Evolutionary conservation across 1,284 basidiomycete species (phyloP).

Genomic region (Microbotryum scabiosae): DNA sequence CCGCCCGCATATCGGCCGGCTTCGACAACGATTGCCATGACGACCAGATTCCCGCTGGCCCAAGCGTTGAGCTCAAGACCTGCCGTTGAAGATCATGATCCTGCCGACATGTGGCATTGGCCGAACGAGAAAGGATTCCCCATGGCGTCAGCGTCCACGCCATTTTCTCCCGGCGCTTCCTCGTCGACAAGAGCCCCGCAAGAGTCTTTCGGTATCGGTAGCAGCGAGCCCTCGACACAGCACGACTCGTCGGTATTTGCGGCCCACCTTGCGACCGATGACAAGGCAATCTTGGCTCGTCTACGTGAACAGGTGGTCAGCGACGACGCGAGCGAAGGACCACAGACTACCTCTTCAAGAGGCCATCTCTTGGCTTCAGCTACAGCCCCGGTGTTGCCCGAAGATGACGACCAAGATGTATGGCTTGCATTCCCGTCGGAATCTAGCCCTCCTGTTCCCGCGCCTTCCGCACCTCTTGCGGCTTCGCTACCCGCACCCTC

Average conservation of each 20-base stretch:
- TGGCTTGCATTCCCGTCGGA: too few relatives aligned
- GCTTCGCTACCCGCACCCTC: too few relatives aligned
- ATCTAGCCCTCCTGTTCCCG: too few relatives aligned
- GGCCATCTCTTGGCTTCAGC: too few relatives aligned
- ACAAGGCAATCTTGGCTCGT: conserved; percentile 26
- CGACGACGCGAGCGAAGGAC: too few relatives aligned
- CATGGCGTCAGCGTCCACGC: not conserved
- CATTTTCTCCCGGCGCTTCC: not conserved
- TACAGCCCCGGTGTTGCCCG: too few relatives aligned
- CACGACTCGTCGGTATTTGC: conserved; percentile 15
- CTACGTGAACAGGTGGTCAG: not conserved
- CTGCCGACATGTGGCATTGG: conserved; percentile 23
- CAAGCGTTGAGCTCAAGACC: not conserved
- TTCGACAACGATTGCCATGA: conserved; percentile 12
- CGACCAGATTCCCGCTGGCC: not conserved
- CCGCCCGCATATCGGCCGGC: conserved; percentile 26
- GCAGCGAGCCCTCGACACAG: not conserved
- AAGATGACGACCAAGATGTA: too few relatives aligned
- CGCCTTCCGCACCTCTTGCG: too few relatives aligned
- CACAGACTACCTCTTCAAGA: too few relatives aligned
- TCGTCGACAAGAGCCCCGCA: not conserved
- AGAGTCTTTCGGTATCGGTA: not conserved
- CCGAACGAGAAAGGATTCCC: conserved; percentile 22
- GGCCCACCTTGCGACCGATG: conserved; percentile 29
- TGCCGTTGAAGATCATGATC: not conserved